phyloP scores from a whole-genome alignment of 208 protist genomes.

The Novymonas esmeraldas region DNA sequence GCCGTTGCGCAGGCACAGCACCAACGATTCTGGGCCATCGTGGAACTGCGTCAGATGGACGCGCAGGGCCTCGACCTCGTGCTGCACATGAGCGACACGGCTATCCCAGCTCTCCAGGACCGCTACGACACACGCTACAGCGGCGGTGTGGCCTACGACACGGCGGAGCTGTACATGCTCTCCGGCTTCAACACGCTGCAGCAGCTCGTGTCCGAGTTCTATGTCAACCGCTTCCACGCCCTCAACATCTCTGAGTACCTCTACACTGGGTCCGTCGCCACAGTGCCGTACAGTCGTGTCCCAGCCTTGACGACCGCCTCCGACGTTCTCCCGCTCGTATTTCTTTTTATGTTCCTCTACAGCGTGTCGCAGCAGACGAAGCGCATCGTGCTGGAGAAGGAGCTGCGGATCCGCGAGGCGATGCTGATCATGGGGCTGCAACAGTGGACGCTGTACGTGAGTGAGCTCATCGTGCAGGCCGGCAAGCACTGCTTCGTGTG shows the following conservation, averaged over 20 bases:
- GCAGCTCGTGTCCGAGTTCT: conserved; percentile 46
- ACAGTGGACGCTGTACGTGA: no score
- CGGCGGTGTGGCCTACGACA: conserved; percentile 45
- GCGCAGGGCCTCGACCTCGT: conserved; percentile 12
- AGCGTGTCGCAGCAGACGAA: no score
- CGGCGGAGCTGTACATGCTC: conserved; percentile 57
- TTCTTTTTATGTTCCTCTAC: no score
- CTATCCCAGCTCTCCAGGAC: conserved; percentile 20
- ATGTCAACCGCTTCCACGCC: conserved; percentile 36
- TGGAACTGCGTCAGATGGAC: conserved; percentile 13
- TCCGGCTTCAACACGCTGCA: conserved; percentile 75
- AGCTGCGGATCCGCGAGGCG: no score
- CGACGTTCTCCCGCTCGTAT: no score
- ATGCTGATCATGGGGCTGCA: no score
- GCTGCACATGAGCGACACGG: conserved; percentile 44
- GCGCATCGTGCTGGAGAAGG: no score
- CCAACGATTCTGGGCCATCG: conserved; percentile 14
- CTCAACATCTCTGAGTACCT: neutral
- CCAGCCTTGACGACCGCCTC: no score
- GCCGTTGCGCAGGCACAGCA: neutral
- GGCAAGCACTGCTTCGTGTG: no score
- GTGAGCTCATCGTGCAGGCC: no score
- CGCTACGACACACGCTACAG: conserved; percentile 32
- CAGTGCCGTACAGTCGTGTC: no score
- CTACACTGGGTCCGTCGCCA: no score